phyloP scores from a whole-genome alignment of 495 filamentous ascomycete species.

The Tuber borchii region DNA sequence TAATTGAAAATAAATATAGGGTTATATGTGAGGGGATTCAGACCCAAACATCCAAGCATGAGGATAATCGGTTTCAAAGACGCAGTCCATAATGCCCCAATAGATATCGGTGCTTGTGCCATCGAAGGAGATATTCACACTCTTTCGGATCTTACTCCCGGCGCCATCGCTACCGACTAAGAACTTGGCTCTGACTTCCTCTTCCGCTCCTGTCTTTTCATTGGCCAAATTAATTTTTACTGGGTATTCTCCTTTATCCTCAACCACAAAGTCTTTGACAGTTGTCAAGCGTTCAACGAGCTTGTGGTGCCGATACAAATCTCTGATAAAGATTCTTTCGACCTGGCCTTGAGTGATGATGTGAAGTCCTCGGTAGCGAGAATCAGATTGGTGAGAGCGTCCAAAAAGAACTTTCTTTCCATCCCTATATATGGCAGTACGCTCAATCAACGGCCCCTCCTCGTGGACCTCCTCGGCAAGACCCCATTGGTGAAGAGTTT shows the following conservation, averaged over 20 bases:
- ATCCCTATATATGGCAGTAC: conserved; percentile 44
- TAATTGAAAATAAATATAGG: not conserved
- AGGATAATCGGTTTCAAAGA: conserved; percentile 44
- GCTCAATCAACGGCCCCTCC: conserved; percentile 44
- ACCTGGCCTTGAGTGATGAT: conserved; percentile 46
- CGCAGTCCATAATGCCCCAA: conserved; percentile 47
- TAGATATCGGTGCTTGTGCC: conserved; percentile 45
- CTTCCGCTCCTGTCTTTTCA: conserved; percentile 30
- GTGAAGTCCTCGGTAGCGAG: conserved; percentile 44
- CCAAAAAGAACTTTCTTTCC: conserved; percentile 39
- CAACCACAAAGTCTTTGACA: conserved; percentile 29
- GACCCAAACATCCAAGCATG: conserved; percentile 44
- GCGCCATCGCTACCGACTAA: conserved; percentile 44
- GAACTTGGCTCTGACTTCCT: conserved; percentile 40
- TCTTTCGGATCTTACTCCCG: conserved; percentile 40
- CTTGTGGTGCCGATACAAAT: conserved; percentile 41
- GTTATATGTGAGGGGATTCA: not conserved
- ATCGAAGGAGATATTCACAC: conserved; percentile 43
- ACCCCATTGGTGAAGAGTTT: conserved; percentile 43
- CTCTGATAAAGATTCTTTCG: conserved; percentile 44
- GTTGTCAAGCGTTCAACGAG: conserved; percentile 42
- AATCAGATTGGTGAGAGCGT: conserved; percentile 43
- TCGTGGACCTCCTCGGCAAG: conserved; percentile 43
- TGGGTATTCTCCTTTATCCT: conserved; percentile 22
- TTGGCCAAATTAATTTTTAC: conserved; percentile 29